A percentile compares a stretch with the other conserved stretches of the same genome.
phyloP scores from a whole-genome alignment of 2,329 filamentous ascomycete genomes.

The Cladobotryum mycophilum region DNA sequence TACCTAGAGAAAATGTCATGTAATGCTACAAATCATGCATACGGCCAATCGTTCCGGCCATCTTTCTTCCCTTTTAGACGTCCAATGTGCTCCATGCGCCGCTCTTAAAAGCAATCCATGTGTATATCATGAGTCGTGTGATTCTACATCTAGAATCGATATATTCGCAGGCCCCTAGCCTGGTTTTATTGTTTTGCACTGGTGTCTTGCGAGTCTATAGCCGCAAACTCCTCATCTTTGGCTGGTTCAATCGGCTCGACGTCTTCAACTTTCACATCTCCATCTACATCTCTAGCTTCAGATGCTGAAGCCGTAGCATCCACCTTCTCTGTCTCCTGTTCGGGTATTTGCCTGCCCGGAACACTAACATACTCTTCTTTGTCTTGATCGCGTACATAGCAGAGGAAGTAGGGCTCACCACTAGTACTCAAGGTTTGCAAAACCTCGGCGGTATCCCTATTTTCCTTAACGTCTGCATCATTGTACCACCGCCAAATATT shows the following conservation, averaged over 20 bases:
- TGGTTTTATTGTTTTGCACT: no score
- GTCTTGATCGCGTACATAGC: slow-evolving; percentile 67
- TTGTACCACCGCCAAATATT: slow-evolving; percentile 91
- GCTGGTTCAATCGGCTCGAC: background rate
- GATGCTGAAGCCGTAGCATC: slow-evolving; percentile 3
- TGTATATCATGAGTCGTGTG: no score
- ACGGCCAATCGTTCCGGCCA: no score
- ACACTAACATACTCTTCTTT: slow-evolving; percentile 49
- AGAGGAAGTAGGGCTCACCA: slow-evolving; percentile 77
- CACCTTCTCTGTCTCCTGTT: slow-evolving; percentile 6
- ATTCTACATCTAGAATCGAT: background rate
- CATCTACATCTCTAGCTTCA: slow-evolving; percentile 18
- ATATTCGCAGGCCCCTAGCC: no score
- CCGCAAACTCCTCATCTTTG: background rate
- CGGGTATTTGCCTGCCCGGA: slow-evolving; percentile 31
- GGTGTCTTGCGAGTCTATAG: background rate
- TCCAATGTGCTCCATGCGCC: background rate
- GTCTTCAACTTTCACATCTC: slow-evolving; percentile 16
- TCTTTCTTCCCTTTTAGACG: background rate
- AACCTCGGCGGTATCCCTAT: slow-evolving; percentile 59
- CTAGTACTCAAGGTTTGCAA: slow-evolving; percentile 59
- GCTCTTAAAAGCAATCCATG: background rate
- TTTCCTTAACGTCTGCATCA: slow-evolving; percentile 70
- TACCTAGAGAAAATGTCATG: no score
- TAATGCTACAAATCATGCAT: no score